Percentiles rank a stretch among this genome's conserved stretches.
phyloP scores from a whole-genome alignment of 1,284 basidiomycete species.

The Ustilago tritici region DNA sequence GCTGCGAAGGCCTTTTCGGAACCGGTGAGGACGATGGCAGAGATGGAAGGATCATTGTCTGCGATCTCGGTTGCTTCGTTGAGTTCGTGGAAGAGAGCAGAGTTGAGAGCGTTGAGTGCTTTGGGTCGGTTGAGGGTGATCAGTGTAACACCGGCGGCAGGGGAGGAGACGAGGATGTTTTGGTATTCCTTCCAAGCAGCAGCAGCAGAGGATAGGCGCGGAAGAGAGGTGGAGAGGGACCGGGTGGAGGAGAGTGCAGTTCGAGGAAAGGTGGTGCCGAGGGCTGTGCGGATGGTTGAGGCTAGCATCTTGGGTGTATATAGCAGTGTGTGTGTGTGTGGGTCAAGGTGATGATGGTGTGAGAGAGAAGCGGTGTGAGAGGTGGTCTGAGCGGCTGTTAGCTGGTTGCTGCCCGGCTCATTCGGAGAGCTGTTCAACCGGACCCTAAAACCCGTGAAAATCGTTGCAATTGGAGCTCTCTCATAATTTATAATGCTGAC shows the following conservation, averaged over 20 bases:
- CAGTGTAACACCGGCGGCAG: constrained; percentile 82
- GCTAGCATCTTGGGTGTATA: constrained; percentile 30
- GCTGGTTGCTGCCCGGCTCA: constrained; percentile 19
- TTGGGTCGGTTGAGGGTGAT: constrained; percentile 96
- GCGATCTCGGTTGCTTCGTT: constrained; percentile 83
- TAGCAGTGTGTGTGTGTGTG: background rate
- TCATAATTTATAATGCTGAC: constrained; percentile 26
- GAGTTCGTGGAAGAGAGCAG: constrained; percentile 75
- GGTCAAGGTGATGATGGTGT: background rate
- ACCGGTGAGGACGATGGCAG: constrained; percentile 93
- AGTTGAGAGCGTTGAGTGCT: constrained; percentile 80
- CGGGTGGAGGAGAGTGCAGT: constrained; percentile 35
- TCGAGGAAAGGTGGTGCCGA: constrained; percentile 39
- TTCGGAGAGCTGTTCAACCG: constrained; percentile 28
- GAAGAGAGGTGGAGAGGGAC: constrained; percentile 54
- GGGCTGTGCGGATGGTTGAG: constrained; percentile 37
- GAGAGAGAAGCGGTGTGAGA: background rate
- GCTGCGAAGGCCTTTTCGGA: constrained; percentile 95
- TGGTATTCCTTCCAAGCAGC: constrained; percentile 71
- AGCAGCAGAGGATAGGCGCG: constrained; percentile 43
- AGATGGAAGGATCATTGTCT: constrained; percentile 70
- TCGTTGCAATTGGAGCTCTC: background rate
- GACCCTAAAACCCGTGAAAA: constrained; percentile 54
- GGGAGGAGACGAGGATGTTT: constrained; percentile 81
- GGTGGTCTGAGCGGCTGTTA: constrained; percentile 34